These are phyloP conservation scores for Cryoendolithus antarcticus DNA, from an alignment of 2,329 filamentous ascomycete species.

Conservation along the genomic window DNA sequence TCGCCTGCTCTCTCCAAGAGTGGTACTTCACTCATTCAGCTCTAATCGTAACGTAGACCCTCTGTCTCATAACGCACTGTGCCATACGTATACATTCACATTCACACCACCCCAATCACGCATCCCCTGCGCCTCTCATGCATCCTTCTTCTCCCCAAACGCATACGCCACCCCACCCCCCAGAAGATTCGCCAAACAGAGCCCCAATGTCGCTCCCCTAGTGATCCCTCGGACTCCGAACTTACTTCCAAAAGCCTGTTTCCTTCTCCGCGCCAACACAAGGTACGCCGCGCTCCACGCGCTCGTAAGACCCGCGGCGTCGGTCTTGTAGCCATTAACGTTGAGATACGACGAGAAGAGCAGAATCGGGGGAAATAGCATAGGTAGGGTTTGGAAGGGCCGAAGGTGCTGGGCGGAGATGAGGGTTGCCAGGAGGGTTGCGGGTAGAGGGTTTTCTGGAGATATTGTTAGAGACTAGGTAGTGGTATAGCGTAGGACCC, in stretches of 20 bases:
- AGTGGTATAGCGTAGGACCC: slow-evolving; percentile 1
- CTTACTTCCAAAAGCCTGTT: slow-evolving; percentile 34
- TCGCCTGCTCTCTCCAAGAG: no score
- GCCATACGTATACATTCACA: no score
- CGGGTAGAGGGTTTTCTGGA: slow-evolving; percentile 51
- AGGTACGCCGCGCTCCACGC: slow-evolving; percentile 55
- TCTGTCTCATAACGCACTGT: no score
- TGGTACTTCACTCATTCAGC: no score
- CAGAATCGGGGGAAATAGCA: slow-evolving; percentile 54
- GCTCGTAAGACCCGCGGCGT: slow-evolving; percentile 50
- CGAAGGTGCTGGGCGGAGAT: slow-evolving; percentile 54
- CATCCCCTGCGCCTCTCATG: no score
- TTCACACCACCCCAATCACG: no score
- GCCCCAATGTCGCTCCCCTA: slow-evolving; percentile 39
- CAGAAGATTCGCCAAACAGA: slow-evolving; percentile 39
- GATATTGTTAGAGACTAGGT: slow-evolving; percentile 4
- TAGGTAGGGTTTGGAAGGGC: slow-evolving; percentile 53
- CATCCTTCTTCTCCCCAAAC: slow-evolving; percentile 32
- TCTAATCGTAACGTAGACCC: no score
- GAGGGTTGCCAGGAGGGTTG: slow-evolving; percentile 52
- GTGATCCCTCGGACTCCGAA: slow-evolving; percentile 39
- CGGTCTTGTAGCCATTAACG: slow-evolving; percentile 48
- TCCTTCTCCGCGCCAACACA: slow-evolving; percentile 47
- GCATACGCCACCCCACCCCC: slow-evolving; percentile 41
- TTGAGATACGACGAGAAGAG: slow-evolving; percentile 57